phyloP scores from a whole-genome alignment of 2,329 filamentous ascomycete species.

The Ophiostoma triangulosporum region DNA sequence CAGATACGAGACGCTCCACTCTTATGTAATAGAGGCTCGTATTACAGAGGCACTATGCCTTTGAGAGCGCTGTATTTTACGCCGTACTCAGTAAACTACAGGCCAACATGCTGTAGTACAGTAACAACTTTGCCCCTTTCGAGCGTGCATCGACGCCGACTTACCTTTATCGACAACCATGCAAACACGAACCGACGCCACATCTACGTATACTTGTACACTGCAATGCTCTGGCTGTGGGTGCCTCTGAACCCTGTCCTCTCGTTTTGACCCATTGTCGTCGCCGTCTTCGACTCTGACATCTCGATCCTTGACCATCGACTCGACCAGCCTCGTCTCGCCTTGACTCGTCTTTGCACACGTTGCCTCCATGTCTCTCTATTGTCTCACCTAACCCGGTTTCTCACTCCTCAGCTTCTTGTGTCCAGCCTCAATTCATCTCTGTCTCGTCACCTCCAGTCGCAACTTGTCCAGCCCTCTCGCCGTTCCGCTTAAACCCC shows the following conservation, averaged over 20 bases:
- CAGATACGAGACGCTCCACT: not conserved
- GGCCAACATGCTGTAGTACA: not conserved
- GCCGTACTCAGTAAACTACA: not conserved
- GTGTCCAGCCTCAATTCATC: no score
- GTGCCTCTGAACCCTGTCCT: conserved; percentile 5
- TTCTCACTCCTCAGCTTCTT: not conserved
- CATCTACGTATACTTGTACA: no score
- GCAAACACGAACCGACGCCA: not conserved
- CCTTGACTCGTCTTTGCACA: not conserved
- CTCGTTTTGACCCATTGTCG: conserved; percentile 5
- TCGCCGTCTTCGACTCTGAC: not conserved
- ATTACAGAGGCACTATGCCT: no score
- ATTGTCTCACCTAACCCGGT: not conserved
- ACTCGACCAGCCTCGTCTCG: not conserved
- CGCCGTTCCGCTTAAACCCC: not conserved
- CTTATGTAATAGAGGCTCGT: not conserved
- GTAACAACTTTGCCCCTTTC: not conserved
- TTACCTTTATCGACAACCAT: not conserved
- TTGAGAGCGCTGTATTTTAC: not conserved
- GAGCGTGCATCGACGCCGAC: not conserved
- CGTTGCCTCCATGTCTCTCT: not conserved
- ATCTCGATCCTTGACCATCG: not conserved
- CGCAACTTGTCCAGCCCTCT: no score
- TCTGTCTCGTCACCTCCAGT: not conserved
- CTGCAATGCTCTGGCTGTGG: conserved; percentile 8